These are phyloP conservation scores for Gamsiella multidivaricata DNA, from an alignment of 192 early-diverging fungal species.

Conservation along the genomic window DNA sequence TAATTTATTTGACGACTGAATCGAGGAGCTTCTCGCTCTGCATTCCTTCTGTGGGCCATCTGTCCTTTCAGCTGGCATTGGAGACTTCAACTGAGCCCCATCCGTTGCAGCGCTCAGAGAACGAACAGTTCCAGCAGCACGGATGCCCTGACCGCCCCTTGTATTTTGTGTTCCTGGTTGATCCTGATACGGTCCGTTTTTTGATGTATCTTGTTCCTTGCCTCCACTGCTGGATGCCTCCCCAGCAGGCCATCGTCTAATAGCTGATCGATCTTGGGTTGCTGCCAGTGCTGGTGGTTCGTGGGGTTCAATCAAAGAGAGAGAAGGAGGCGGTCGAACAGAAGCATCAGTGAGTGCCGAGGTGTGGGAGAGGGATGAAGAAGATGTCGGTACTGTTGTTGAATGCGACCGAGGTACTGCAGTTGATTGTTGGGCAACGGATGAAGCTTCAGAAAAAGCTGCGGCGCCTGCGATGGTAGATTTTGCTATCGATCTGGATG, in stretches of 20 bases:
- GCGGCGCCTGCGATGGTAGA: neutral
- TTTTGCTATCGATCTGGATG: neutral
- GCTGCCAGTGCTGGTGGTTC: neutral
- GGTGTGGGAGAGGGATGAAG: neutral
- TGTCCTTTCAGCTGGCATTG: neutral
- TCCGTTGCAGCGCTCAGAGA: neutral
- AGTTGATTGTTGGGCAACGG: too few relatives aligned
- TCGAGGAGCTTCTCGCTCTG: neutral
- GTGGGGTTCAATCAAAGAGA: neutral
- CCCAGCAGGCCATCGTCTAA: slow-evolving; percentile 20
- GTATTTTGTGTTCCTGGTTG: neutral
- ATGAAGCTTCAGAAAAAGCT: neutral
- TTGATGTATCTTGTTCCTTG: neutral
- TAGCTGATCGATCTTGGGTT: neutral
- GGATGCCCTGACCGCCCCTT: neutral
- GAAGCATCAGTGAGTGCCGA: neutral
- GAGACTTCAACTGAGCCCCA: neutral
- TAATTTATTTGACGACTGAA: neutral
- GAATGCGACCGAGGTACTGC: neutral
- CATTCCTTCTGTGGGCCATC: neutral
- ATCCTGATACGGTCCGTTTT: neutral
- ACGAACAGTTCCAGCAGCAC: neutral
- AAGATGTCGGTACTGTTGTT: neutral
- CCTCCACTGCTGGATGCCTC: slow-evolving; percentile 1
- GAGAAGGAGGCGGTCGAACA: neutral